Evolutionary conservation across 306 rosid genomes (phyloP), one percentile per base, ranked within the genome.

Genomic region (Cucurbita moschata): DNA sequence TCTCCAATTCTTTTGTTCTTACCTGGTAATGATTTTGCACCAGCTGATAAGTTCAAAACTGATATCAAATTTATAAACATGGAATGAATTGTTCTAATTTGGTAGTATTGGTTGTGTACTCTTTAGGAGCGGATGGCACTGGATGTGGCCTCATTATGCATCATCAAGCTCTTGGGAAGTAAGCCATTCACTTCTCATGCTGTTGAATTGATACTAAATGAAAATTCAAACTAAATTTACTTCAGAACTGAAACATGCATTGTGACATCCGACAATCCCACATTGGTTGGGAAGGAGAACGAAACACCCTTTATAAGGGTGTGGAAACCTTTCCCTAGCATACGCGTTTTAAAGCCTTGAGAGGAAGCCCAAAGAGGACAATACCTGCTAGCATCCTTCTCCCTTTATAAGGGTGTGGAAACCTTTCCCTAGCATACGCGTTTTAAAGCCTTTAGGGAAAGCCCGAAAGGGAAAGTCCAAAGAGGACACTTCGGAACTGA

Each of bases 111-210:
- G 65, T 69, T 69, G 26, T 8, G 75, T 79, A 90, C 63, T 69
- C 46, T 8, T 75, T 77, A 90, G 98, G 97, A 75, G 42, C 89
- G 75, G 98, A 90, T 83, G 94, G 98, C 62, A 94, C 96, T 67
- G 98, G 98, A 63, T 79, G 86, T 75, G 98, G 97, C 38, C 97
- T 94, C 69, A 73, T 78, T 83, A 71, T 94, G 88, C 97, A 90
- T 71, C 97, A 90, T 83, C 84, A 87, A 86, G 96, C 98, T 80
- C 97, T 94, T 78, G 96, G 92, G 75, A 90, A 85, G 97, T 90
- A 86, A 78, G 92, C 42, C 42, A 60, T 57, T 58, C 47, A 58
- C 49, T 46, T n/a, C 30, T 60, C 30, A 21, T 74, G 26, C 43
- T 30, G 46, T 70, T 51, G 59, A 50, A 51, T 68, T 70, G 30